These are phyloP conservation scores for Mycosarcoma maydis DNA, from an alignment of 1,284 basidiomycete species.

Conservation along the genomic window DNA sequence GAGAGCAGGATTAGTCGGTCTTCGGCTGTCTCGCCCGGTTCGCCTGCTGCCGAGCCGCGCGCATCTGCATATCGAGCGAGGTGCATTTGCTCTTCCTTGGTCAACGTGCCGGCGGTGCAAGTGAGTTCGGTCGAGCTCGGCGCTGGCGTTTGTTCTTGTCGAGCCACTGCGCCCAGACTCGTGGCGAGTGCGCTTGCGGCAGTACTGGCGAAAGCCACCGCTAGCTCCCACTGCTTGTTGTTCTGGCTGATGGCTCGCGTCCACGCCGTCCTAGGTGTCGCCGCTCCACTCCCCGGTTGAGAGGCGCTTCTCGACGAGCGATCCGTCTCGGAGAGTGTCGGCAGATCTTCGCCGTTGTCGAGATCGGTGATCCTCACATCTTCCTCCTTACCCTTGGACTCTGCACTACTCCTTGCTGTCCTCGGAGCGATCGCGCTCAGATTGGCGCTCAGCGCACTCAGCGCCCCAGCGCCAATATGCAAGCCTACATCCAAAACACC, in stretches of 20 bases:
- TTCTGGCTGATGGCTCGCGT: slow-evolving; percentile 32
- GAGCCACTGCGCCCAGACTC: slow-evolving; percentile 40
- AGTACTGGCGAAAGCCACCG: slow-evolving; percentile 44
- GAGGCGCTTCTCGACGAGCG: slow-evolving; percentile 6
- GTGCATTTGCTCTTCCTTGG: slow-evolving; percentile 17
- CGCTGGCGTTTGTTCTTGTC: slow-evolving; percentile 3
- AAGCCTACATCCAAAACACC: slow-evolving; percentile 37
- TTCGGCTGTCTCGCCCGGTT: slow-evolving; percentile 20
- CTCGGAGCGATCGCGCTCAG: slow-evolving; percentile 35
- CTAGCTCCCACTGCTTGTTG: slow-evolving; percentile 52
- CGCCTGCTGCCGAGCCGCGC: neutral
- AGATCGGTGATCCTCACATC: slow-evolving; percentile 38
- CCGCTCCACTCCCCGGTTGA: slow-evolving; percentile 16
- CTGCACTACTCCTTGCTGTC: neutral
- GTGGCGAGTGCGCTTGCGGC: slow-evolving; percentile 43
- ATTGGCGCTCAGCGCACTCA: slow-evolving; percentile 34
- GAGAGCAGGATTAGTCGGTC: slow-evolving; percentile 47
- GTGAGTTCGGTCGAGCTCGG: neutral
- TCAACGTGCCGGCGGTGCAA: neutral
- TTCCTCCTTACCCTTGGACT: slow-evolving; percentile 1
- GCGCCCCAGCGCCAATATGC: slow-evolving; percentile 40
- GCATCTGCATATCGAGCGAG: slow-evolving; percentile 3
- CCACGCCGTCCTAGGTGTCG: slow-evolving; percentile 34
- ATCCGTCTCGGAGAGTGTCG: neutral
- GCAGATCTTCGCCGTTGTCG: slow-evolving; percentile 36